These are phyloP conservation scores for Lepidium sativum DNA, from an alignment of 345 rosid species.

Conservation along the genomic window DNA sequence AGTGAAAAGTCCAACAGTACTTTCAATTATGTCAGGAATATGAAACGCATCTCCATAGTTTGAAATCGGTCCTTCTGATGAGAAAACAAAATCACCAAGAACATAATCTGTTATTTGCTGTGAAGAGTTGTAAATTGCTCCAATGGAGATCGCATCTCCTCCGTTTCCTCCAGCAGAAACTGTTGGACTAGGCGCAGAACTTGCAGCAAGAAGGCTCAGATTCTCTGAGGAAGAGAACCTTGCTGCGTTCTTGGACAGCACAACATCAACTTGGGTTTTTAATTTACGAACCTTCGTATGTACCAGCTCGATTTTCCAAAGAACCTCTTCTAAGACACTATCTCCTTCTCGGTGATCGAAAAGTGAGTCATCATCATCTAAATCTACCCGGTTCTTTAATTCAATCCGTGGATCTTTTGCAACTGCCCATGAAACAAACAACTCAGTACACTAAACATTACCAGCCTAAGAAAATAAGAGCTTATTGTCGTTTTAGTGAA, in stretches of 20 bases:
- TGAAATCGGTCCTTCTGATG: constrained; percentile 55
- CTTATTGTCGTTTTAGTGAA: not conserved
- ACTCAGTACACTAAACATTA: constrained; percentile 12
- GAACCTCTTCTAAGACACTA: constrained; percentile 48
- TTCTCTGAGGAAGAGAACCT: constrained; percentile 88
- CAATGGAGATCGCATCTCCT: constrained; percentile 49
- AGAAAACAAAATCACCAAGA: constrained; percentile 47
- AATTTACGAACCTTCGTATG: constrained; percentile 57
- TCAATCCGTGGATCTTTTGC: constrained; percentile 33
- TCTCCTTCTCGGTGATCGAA: constrained; percentile 45
- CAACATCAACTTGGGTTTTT: constrained; percentile 49
- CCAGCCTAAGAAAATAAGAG: constrained; percentile 2
- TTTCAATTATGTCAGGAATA: constrained; percentile 89
- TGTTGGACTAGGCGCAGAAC: constrained; percentile 80
- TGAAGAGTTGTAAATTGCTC: constrained; percentile 38
- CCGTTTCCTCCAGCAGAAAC: constrained; percentile 55
- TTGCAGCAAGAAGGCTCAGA: constrained; percentile 78
- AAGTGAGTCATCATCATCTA: constrained; percentile 29
- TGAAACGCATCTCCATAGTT: constrained; percentile 61
- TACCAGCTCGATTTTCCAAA: constrained; percentile 57
- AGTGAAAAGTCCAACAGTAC: constrained; percentile 76
- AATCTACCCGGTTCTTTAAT: constrained; percentile 28
- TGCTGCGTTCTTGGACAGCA: constrained; percentile 60
- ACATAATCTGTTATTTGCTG: constrained; percentile 44
- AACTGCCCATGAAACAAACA: constrained; percentile 23